Evolutionary conservation across 768 basidiomycete genomes (phyloP), one percentile per base, ranked within the genome.

Genomic region (Amylocystis lapponica): DNA sequence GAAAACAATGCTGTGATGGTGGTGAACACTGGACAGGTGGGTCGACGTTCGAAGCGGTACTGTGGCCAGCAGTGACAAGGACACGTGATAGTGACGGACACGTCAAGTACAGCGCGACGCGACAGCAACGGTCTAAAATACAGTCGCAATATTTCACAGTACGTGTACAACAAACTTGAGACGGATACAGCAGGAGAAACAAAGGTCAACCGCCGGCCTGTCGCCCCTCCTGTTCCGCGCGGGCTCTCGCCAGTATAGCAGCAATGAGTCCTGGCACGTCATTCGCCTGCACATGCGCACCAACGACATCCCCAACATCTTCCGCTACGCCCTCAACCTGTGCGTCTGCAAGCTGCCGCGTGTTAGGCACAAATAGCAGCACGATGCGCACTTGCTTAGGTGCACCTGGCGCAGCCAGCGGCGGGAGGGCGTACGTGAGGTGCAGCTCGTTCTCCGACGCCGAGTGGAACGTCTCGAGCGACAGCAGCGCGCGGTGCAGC

Each of bases 361-460:
- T 84, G 51, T 84, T 83, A 4, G 86, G 82, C 17, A 77, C 71
- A 49, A 86, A 89, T 29, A 86, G 70, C 1, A 88, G 64, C 0
- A 66, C 71, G 43, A 89, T 71, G 0, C 67, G 70, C 6, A 86
- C 51, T 10, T 61, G 63, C 11, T 54, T 62, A 3, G 65, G 40
- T 20, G n/a, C 56, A 12, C 57, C 53, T 8, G 56, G 52, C n/a
- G 57, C 58, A 13, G 36, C 48, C 27, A 60, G 50, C 27, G 56
- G 35, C 29, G 66, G 58, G 39, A 86, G 55, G 35, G 55, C 61
- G 60, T 92, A 93, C 8, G 75, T 76, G 33, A 93, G 68, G 22
- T 78, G 75, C 21, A 91, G 68, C 57, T 90, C 86, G 61, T 90
- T 88, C 46, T 88, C 86, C 1, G 87, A 80, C 21, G 71, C 72